Conservation (phyloP, 345 rosid species). For the Hibiscus syriacus region DNA sequence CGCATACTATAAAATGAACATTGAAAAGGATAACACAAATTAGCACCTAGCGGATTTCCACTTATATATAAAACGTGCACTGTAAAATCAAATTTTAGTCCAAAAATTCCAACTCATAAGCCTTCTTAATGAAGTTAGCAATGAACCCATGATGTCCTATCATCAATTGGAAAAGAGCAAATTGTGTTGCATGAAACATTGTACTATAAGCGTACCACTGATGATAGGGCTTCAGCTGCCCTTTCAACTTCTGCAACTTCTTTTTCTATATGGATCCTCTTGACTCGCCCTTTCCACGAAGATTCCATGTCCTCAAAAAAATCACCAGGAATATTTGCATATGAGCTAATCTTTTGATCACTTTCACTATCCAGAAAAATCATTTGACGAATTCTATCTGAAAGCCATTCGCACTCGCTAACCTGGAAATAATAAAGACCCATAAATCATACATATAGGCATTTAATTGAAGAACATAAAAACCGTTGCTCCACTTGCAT, state of each 20-base stretch:
- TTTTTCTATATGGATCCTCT: constrained; percentile 64
- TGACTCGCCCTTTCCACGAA: constrained; percentile 80
- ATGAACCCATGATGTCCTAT: background rate
- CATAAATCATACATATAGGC: background rate
- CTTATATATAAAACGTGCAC: background rate
- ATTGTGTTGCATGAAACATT: background rate
- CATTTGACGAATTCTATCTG: constrained; percentile 56
- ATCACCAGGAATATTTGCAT: constrained; percentile 50
- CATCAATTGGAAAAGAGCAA: background rate
- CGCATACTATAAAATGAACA: background rate
- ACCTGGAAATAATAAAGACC: constrained; percentile 35
- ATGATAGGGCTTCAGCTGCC: constrained; percentile 62
- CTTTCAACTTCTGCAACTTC: constrained; percentile 55
- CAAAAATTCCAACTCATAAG: constrained; percentile 1
- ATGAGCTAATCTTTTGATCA: constrained; percentile 41
- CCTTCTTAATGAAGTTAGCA: background rate
- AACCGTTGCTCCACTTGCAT: background rate
- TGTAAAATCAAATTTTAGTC: background rate
- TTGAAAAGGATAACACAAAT: background rate
- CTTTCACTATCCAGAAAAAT: constrained; percentile 63
- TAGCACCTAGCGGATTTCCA: background rate
- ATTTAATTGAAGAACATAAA: background rate
- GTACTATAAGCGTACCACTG: constrained; percentile 44
- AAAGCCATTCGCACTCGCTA: constrained; percentile 67
- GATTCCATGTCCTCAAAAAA: constrained; percentile 91